Conservation (phyloP, 2,329 filamentous ascomycete species). For the Macrophomina phaseolina region DNA sequence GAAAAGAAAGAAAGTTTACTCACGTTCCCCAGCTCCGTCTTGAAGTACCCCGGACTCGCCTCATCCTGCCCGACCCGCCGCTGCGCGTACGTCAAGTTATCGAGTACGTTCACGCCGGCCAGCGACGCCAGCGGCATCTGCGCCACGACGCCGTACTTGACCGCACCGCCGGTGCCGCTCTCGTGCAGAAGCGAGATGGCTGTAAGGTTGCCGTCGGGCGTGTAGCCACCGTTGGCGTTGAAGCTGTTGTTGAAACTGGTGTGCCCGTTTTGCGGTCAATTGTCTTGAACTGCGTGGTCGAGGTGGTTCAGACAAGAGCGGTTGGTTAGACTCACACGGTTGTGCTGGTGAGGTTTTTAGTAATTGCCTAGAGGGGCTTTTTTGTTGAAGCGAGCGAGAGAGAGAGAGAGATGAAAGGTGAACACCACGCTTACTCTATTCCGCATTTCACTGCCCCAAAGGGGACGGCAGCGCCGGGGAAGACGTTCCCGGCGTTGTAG, state of each 20-base stretch:
- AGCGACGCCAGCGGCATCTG: slow-evolving; percentile 57
- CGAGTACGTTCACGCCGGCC: slow-evolving; percentile 44
- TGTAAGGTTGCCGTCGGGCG: slow-evolving; percentile 44
- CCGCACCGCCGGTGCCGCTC: slow-evolving; percentile 65
- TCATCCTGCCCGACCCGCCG: slow-evolving; percentile 41
- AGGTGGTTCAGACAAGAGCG: not conserved
- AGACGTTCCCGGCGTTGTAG: slow-evolving; percentile 47
- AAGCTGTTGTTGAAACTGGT: slow-evolving; percentile 16
- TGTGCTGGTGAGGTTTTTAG: not conserved
- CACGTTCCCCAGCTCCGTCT: slow-evolving; percentile 57
- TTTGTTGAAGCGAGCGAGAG: not conserved
- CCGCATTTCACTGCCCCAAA: slow-evolving; percentile 44
- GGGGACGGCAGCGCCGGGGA: slow-evolving; percentile 41
- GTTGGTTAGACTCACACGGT: slow-evolving; percentile 15
- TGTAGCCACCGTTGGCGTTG: slow-evolving; percentile 43
- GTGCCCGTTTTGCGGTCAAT: not conserved
- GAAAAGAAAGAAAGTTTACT: not conserved
- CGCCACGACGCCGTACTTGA: slow-evolving; percentile 70
- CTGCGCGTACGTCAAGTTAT: slow-evolving; percentile 50
- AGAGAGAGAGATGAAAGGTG: slow-evolving; percentile 30
- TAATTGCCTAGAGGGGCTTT: not conserved
- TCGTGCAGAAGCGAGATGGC: slow-evolving; percentile 45
- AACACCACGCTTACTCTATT: slow-evolving; percentile 32
- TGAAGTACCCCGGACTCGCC: slow-evolving; percentile 67
- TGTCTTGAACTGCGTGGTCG: no score